phyloP scores from a whole-genome alignment of 495 filamentous ascomycete species.

The Halenospora varia region DNA sequence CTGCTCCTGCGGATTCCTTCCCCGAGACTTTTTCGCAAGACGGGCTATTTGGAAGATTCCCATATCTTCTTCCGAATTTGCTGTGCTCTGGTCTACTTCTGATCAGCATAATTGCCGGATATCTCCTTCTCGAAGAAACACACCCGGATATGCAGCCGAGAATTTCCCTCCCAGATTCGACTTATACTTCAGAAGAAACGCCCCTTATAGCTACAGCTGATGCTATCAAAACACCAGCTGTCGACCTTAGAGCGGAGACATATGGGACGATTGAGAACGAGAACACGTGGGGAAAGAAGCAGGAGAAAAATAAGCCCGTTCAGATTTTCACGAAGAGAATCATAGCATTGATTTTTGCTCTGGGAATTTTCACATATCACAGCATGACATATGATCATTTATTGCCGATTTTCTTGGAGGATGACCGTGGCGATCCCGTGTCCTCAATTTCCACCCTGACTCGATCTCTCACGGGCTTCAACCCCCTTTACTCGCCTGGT shows the following conservation, averaged over 20 bases:
- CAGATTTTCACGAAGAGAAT: constrained; percentile 77
- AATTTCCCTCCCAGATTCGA: constrained; percentile 12
- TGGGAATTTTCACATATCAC: constrained; percentile 87
- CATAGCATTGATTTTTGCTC: constrained; percentile 74
- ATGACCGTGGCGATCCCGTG: constrained; percentile 2
- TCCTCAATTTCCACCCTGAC: background rate
- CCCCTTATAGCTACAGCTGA: constrained; percentile 24
- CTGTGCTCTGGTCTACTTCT: constrained; percentile 77
- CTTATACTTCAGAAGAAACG: constrained; percentile 24
- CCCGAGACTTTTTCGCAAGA: constrained; percentile 68
- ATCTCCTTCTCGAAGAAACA: constrained; percentile 92
- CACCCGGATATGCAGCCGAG: constrained; percentile 57
- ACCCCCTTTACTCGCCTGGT: constrained; percentile 56
- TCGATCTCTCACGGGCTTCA: background rate
- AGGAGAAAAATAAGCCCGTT: constrained; percentile 20
- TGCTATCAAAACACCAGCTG: constrained; percentile 57
- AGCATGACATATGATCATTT: constrained; percentile 94
- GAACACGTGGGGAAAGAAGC: constrained; percentile 8
- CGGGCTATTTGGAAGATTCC: constrained; percentile 77
- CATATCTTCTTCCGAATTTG: constrained; percentile 90
- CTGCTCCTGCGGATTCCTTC: constrained; percentile 46
- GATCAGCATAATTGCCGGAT: constrained; percentile 69
- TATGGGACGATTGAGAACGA: constrained; percentile 27
- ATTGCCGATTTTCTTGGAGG: constrained; percentile 77
- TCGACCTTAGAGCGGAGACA: constrained; percentile 67